Percentiles rank a stretch among this genome's conserved stretches.
Conservation (phyloP, 495 filamentous ascomycete species). For the Parathielavia appendiculata region DNA sequence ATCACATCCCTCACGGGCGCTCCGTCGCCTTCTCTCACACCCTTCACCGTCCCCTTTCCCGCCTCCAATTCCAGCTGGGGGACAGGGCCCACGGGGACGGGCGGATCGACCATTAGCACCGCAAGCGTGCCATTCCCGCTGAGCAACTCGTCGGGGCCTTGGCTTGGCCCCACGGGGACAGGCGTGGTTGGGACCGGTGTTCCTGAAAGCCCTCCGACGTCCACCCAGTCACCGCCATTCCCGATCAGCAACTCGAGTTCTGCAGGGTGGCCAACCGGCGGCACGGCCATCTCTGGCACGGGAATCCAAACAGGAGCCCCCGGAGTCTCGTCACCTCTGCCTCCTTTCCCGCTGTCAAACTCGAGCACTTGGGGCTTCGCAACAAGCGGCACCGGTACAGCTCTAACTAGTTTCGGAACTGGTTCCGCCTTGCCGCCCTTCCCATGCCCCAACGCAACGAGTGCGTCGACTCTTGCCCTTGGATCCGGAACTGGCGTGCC, state of each 20-base stretch:
- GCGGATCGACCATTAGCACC: background rate
- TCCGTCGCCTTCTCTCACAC: constrained; percentile 9
- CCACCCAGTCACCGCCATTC: constrained; percentile 11
- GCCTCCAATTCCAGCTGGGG: constrained; percentile 20
- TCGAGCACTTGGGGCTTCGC: constrained; percentile 12
- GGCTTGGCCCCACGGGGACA: constrained; percentile 15
- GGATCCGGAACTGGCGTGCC: background rate
- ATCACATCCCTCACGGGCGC: background rate
- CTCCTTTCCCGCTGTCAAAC: constrained; percentile 21
- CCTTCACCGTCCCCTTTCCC: constrained; percentile 13
- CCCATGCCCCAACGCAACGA: constrained; percentile 18
- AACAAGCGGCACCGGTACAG: constrained; percentile 3
- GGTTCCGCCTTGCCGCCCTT: constrained; percentile 8
- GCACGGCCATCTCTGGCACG: constrained; percentile 10
- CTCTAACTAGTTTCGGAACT: background rate
- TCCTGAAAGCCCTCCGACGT: background rate
- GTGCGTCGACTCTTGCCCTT: background rate
- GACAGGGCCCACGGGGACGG: constrained; percentile 1
- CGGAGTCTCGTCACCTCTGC: background rate
- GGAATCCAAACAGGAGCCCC: background rate
- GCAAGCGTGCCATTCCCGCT: constrained; percentile 5
- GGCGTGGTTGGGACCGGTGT: constrained; percentile 2
- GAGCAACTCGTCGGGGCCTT: background rate
- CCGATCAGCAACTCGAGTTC: constrained; percentile 15
- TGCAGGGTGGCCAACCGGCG: background rate